Base-by-base conservation (phyloP, 2,329 filamentous ascomycete genomes). In the Nothophaeocryptopus gaeumannii region DNA sequence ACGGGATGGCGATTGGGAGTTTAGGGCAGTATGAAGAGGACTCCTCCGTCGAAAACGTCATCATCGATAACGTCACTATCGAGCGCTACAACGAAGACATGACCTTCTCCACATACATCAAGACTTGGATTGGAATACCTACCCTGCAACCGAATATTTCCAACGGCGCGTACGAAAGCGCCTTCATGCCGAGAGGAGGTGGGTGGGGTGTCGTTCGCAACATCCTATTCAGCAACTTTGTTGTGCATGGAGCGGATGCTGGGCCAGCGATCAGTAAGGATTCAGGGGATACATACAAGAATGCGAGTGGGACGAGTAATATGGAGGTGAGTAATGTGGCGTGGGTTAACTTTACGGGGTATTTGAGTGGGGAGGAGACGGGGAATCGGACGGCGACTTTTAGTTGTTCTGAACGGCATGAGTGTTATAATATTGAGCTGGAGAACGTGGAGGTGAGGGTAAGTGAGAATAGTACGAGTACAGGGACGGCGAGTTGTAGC, bases 11-110 rank as follows among this genome's bases (percentile, higher is more conserved):
- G 4, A 72, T 74, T 34, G 79, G 79, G 1, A 75, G 71, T 53
- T 66, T 81, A 1, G 78, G 78, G 2, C 78, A 81, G 57, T 81
- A 81, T 51, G 67, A 77, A 2, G 77, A 80, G 56, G 78, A 81
- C 56, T 72, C 72, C 2, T 74, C 70, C 9, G 78, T 80, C 1
- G 67, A 68, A 31, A 78, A 81, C 48, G 70, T 81, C 2, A 52
- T 68, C 0, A 64, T 81, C 9, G 72, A 73, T 47, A 67, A 78
- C 30, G 76, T 74, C 30, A 70, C 68, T 29, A 70, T 78, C 45
- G 60, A 74, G 20, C 71, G 67, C 11, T 67, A 73, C 58, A 77
- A 77, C 45, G 64, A 72, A 12, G 71, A 77, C 52, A 74, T 77
- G 67, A 67, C 74, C 46, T 73, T 75, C 52, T 64, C 66, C 11